A percentile compares a stretch with the other conserved stretches of the same genome.
phyloP scores from a whole-genome alignment of 2,329 filamentous ascomycete genomes.

The Hypoxylon sp. region DNA sequence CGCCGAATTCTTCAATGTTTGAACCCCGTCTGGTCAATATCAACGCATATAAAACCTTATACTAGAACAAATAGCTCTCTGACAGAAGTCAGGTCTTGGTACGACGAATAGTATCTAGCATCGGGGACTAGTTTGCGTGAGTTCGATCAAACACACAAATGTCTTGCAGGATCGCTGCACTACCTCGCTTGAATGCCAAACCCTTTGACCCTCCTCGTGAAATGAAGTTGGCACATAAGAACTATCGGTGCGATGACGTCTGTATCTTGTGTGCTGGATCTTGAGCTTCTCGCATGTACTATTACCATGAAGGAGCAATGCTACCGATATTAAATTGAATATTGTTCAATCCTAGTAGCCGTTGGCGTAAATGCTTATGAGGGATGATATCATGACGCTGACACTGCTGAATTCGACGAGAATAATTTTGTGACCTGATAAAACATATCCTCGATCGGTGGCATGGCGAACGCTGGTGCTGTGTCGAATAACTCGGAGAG shows the following conservation, averaged over 20 bases:
- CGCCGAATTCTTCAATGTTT: neutral
- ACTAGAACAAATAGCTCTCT: neutral
- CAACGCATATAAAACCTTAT: neutral
- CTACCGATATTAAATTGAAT: neutral
- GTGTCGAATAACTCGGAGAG: conserved; percentile 79
- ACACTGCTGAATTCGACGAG: conserved; percentile 66
- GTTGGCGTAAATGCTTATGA: neutral
- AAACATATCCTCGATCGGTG: conserved; percentile 82
- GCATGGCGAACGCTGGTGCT: conserved; percentile 77
- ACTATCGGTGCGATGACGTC: neutral
- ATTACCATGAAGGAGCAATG: neutral
- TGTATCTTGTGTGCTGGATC: neutral
- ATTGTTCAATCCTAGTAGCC: neutral
- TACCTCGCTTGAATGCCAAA: neutral
- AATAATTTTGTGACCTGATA: conserved; percentile 78
- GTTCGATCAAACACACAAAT: neutral
- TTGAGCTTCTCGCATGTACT: neutral
- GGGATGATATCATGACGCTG: conserved; percentile 37
- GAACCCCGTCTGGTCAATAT: neutral
- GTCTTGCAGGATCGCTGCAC: neutral
- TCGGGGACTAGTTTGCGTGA: neutral
- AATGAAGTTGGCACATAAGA: neutral
- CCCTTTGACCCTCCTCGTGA: neutral
- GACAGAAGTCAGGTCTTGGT: neutral
- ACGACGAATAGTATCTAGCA: neutral